phyloP scores from a whole-genome alignment of 2,329 filamentous ascomycete genomes.

The Fusarium irregulare region DNA sequence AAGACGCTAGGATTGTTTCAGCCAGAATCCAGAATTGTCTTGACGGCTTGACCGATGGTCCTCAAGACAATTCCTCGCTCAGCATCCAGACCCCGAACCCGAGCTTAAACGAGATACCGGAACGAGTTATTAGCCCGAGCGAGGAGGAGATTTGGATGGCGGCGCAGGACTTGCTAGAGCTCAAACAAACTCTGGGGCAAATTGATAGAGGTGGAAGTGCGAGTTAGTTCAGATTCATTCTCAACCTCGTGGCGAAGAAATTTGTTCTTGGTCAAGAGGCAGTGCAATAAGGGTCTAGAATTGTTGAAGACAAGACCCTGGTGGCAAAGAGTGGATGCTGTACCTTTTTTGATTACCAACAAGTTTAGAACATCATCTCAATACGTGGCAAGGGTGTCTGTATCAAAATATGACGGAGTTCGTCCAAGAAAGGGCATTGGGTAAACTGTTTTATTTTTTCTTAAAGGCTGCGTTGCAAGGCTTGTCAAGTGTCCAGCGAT shows the following conservation, averaged over 20 bases:
- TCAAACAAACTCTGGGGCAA: conserved; percentile 33
- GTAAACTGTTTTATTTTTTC: not conserved
- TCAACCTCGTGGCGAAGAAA: not conserved
- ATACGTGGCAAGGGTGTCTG: conserved; percentile 21
- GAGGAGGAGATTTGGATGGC: conserved; percentile 49
- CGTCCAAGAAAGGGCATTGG: not conserved
- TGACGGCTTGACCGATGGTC: conserved; percentile 33
- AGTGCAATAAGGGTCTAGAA: conserved; percentile 1
- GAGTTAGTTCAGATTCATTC: not conserved
- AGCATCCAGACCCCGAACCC: not conserved
- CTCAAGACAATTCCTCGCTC: conserved; percentile 8
- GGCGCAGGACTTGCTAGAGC: conserved; percentile 47
- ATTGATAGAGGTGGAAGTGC: not conserved
- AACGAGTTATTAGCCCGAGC: conserved; percentile 31
- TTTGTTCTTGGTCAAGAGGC: not conserved
- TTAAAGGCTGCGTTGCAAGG: not conserved
- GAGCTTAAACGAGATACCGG: not conserved
- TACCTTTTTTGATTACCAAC: conserved; percentile 12
- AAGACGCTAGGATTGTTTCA: conserved; percentile 43
- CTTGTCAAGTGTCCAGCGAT: not conserved
- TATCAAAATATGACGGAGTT: conserved; percentile 19
- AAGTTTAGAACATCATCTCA: conserved; percentile 10
- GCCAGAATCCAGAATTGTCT: conserved; percentile 46
- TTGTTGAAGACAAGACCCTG: conserved; percentile 1
- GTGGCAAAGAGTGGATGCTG: conserved; percentile 6